A percentile compares a stretch with the other conserved stretches of the same genome.
These are phyloP conservation scores for Viola pubescens DNA, from an alignment of 441 rosid species.

Conservation along the genomic window DNA sequence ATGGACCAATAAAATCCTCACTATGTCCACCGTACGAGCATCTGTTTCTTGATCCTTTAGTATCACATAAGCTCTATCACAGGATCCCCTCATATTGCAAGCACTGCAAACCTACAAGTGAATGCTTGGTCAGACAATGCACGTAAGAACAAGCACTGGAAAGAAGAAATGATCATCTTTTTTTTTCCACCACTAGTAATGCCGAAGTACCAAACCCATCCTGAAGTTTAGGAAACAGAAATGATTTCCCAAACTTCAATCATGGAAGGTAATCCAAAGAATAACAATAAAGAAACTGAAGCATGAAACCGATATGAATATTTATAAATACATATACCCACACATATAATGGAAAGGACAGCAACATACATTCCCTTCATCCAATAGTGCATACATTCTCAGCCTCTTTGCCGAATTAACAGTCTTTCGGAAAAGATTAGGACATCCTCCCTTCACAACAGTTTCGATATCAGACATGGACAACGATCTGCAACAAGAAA, in stretches of 20 bases:
- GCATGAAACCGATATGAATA: not conserved
- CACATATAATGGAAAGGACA: not conserved
- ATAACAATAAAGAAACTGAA: not conserved
- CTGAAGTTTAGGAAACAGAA: no score
- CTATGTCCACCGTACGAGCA: conserved; percentile 80
- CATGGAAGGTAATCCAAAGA: not conserved
- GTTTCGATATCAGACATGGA: conserved; percentile 47
- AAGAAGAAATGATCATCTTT: not conserved
- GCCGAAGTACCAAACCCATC: not conserved
- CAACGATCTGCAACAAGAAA: conserved; percentile 48
- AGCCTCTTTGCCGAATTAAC: conserved; percentile 86
- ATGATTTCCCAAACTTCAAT: not conserved
- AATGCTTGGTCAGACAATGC: conserved; percentile 5
- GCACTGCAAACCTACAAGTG: conserved; percentile 61
- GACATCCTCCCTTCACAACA: conserved; percentile 75
- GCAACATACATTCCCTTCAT: conserved; percentile 78
- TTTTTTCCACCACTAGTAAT: not conserved
- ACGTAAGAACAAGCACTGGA: not conserved
- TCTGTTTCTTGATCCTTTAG: conserved; percentile 55
- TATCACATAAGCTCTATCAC: conserved; percentile 82
- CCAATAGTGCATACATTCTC: conserved; percentile 50
- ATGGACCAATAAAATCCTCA: conserved; percentile 55
- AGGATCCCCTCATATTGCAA: conserved; percentile 71
- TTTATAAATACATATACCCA: not conserved
- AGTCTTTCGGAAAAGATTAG: conserved; percentile 63